Evolutionary conservation across 2,329 filamentous ascomycete species (phyloP), one percentile per base, ranked within the genome.

Genomic region (Zopfia rhizophila): DNA sequence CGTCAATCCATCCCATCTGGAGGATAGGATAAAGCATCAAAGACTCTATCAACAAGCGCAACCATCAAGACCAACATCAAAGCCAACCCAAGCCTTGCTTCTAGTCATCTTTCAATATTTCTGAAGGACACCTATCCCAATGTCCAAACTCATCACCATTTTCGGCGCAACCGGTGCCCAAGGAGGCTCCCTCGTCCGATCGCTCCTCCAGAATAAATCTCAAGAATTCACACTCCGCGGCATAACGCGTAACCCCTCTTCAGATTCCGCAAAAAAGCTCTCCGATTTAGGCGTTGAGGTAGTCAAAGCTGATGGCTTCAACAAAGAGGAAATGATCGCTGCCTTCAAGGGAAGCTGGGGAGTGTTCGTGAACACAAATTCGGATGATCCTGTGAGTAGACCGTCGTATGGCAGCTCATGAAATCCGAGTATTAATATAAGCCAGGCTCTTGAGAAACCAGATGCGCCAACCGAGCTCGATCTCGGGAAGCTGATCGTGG

Each of bases 171-270:
- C 73, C 2, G 72, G 72, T 36, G 69, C 74, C 28, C 73, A 76
- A 65, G 73, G 73, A 41, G 72, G 72, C 27, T 71, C 71, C 11
- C 61, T 74, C 27, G 57, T 75, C 24, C 42, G 60, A 25, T 70
- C 73, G 18, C 65, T 76, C 5, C 53, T 69, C 35, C 32, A 54
- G 16, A 58, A 61, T 28, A 48, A 16, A 8, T 53, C 56, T 6
- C 52, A 55, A 3, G 43, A 63, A 12, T 74, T 79, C 45, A 65
- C 76, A 19, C 80, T 86, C 36, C 75, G 83, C 14, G 84, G 82
- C 6, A 72, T 85, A 14, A 85, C 82, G 2, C 79, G 83, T 50
- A 75, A 84, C 51, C 58, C 75, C 1, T 60, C 67, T 12, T 83
- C 80, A 0, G 32, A 65, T 2, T 72, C 73, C 3, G 78, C 82